Evolutionary conservation across 768 basidiomycete genomes (phyloP), one percentile per base, ranked within the genome.

Genomic region (Suillus paluster): DNA sequence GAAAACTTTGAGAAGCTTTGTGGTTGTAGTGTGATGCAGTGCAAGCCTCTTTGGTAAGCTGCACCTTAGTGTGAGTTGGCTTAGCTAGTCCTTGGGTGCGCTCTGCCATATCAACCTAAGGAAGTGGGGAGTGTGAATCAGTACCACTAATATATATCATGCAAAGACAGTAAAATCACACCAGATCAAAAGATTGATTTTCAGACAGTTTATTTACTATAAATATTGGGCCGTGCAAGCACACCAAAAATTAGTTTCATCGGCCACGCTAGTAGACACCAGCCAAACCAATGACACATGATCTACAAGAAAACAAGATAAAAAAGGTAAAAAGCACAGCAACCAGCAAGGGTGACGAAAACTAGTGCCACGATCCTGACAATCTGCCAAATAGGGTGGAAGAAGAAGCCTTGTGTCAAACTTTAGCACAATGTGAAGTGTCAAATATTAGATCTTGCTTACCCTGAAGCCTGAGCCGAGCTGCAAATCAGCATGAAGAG

Each of bases 401-500:
- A 41, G 39, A 39, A 39, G 39, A 19, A 41, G 6, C 39, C 39
- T 41, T 19, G 5, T 2, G 9, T 19, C 39, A 41, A 41, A 41
- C 15, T 8, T 41, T 41, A 39, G 38, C 14, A 15, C 38, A 15
- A 39, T 39, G 38, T 5, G 14, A 39, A 39, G 38, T 15, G 14
- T 39, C 38, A 39, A 39, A 39, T 17, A 39, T 39, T 44, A 44
- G n/a, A 45, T 10, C 9, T 21, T 45, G 21, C 44, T 45, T 45
- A 21, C 44, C n/a, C 44, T 45, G 8, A 45, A 36, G 30, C 11
- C 4, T 0, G 52, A 14, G 48, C 23, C 25, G 54, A 23, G 44
- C 25, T 62, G 53, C 4, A 59, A 9, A 17, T 64, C 63, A 5
- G 14, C 30, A 6, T 14, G 12, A 55, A 64, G 63, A 5, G 53